Conservation (phyloP, 2,329 filamentous ascomycete species). For the Pseudofabraea citricarpa region DNA sequence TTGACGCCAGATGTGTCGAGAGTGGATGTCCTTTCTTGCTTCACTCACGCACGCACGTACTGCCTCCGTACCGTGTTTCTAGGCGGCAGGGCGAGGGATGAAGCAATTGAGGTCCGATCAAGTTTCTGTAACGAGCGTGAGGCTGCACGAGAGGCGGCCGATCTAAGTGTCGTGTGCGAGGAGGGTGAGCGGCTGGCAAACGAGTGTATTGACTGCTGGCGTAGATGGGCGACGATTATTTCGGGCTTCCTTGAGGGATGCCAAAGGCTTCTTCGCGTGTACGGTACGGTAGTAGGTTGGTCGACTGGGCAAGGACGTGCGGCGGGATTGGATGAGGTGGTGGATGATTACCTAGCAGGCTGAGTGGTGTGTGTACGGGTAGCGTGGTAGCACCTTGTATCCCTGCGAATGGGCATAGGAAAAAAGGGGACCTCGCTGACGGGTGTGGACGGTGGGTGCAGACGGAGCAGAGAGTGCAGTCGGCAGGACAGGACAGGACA, state of each 20-base stretch:
- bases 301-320: too few relatives aligned
- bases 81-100: too few relatives aligned
- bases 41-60: too few relatives aligned
- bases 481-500: too few relatives aligned
- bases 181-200: slow-evolving; percentile 11
- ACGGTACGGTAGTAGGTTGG: background rate
- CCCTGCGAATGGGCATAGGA: background rate
- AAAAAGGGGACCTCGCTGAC: background rate
- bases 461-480: background rate
- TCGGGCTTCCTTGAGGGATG: background rate
- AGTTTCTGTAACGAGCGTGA: slow-evolving; percentile 23
- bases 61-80: too few relatives aligned
- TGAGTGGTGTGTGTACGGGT: background rate
- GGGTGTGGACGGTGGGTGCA: background rate
- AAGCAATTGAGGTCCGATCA: too few relatives aligned
- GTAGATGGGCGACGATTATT: too few relatives aligned
- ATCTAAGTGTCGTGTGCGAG: slow-evolving; percentile 14
- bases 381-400: background rate
- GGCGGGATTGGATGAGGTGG: background rate
- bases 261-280: background rate
- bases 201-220: too few relatives aligned
- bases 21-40: slow-evolving; percentile 13
- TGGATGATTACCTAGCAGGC: too few relatives aligned
- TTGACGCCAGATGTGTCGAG: slow-evolving; percentile 15
- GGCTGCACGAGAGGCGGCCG: slow-evolving; percentile 18